Percentiles rank a stretch among this genome's conserved stretches.
These are phyloP conservation scores for Ascoidea asiatica DNA, from an alignment of 805 yeast species.

Conservation along the genomic window DNA sequence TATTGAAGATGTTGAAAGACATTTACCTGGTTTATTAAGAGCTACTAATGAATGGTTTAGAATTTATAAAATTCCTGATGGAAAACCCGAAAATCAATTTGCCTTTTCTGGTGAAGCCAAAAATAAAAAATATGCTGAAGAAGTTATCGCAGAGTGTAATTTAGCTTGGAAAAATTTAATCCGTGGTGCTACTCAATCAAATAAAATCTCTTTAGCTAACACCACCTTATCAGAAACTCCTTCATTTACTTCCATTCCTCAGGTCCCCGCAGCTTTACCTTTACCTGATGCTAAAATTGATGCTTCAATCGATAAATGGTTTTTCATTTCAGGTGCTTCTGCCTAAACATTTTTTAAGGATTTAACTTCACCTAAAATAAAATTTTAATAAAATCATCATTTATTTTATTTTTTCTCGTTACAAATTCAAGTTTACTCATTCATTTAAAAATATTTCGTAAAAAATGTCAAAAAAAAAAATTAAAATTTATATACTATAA, in stretches of 20 bases:
- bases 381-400: too few relatives aligned
- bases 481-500: too few relatives aligned
- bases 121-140: slow-evolving; percentile 75
- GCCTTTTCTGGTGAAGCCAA: slow-evolving; percentile 94
- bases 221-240: slow-evolving; percentile 51
- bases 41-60: slow-evolving; percentile 98
- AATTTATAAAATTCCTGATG: slow-evolving; percentile 95
- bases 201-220: slow-evolving; percentile 67
- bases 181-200: slow-evolving; percentile 41
- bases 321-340: slow-evolving; percentile 82
- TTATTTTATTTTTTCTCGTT: too few relatives aligned
- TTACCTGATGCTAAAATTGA: slow-evolving; percentile 88
- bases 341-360: too few relatives aligned
- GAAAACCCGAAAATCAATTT: slow-evolving; percentile 91
- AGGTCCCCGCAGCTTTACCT: slow-evolving; percentile 59
- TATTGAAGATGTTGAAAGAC: slow-evolving; percentile 79
- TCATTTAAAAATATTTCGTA: too few relatives aligned
- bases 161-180: slow-evolving; percentile 76
- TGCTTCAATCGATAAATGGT: slow-evolving; percentile 96
- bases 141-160: slow-evolving; percentile 68
- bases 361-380: too few relatives aligned
- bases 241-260: slow-evolving; percentile 33
- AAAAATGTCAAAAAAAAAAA: too few relatives aligned
- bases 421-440: too few relatives aligned
- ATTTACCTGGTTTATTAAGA: slow-evolving; percentile 85